A percentile compares a stretch with the other conserved stretches of the same genome.
These are phyloP conservation scores for Candida sanyiensis DNA, from an alignment of 805 yeast species.

Conservation along the genomic window DNA sequence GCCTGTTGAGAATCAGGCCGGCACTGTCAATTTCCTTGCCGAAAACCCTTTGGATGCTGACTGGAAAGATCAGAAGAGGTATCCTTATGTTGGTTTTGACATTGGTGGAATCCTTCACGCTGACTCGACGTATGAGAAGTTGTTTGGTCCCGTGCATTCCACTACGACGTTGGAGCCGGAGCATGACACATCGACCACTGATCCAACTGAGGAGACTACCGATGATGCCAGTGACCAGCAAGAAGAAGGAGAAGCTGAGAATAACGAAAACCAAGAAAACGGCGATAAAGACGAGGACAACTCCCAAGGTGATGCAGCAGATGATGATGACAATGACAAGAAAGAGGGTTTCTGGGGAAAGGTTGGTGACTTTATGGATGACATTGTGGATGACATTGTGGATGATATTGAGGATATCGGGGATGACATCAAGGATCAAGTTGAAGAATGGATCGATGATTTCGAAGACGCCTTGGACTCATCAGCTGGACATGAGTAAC, in stretches of 20 bases:
- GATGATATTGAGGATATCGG: slow-evolving; percentile 24
- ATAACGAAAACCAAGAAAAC: slow-evolving; percentile 1
- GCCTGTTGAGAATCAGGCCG: slow-evolving; percentile 61
- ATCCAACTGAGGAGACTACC: slow-evolving; percentile 5
- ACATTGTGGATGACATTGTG: slow-evolving; percentile 35
- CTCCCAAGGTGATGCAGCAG: slow-evolving; percentile 9
- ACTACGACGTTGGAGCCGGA: slow-evolving; percentile 17
- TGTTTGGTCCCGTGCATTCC: slow-evolving; percentile 24
- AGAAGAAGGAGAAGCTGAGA: slow-evolving; percentile 13
- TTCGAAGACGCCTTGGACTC: slow-evolving; percentile 16
- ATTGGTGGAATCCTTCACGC: slow-evolving; percentile 37
- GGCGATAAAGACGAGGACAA: not conserved
- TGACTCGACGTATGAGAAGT: slow-evolving; percentile 46
- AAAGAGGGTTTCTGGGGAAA: slow-evolving; percentile 11
- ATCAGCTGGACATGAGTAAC: not conserved
- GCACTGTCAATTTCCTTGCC: slow-evolving; percentile 32
- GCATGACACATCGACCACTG: not conserved
- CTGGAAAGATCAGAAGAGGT: slow-evolving; percentile 44
- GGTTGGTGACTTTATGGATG: slow-evolving; percentile 15
- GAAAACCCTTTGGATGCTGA: slow-evolving; percentile 30
- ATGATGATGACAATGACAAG: not conserved
- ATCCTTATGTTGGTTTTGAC: slow-evolving; percentile 46
- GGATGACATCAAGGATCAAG: slow-evolving; percentile 8
- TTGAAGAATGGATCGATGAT: slow-evolving; percentile 9
- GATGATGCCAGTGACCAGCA: slow-evolving; percentile 8